Conservation (phyloP, 2,329 filamentous ascomycete genomes). For the Colletotrichum trifolii region DNA sequence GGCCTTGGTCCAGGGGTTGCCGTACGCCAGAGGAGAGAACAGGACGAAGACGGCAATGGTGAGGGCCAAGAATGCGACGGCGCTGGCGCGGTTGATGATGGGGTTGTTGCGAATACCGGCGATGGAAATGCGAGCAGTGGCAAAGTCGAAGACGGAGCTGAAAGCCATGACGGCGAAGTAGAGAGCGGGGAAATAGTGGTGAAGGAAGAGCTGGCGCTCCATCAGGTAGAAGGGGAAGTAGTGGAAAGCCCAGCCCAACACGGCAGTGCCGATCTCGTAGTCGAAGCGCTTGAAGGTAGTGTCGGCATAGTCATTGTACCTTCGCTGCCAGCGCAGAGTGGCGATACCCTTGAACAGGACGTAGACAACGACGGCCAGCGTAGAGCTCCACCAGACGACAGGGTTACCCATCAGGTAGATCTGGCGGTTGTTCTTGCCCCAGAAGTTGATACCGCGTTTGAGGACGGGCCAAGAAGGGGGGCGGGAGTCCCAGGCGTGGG, state of each 20-base stretch:
- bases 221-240: constrained; percentile 99
- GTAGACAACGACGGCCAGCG: constrained; percentile 81
- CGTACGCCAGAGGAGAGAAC: constrained; percentile 91
- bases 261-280: constrained; percentile 91
- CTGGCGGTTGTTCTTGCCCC: constrained; percentile 92
- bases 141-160: constrained; percentile 89
- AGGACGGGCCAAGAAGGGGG: constrained; percentile 94
- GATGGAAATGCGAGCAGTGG: constrained; percentile 76
- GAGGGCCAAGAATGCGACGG: constrained; percentile 78
- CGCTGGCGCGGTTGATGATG: constrained; percentile 78
- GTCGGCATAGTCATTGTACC: constrained; percentile 85
- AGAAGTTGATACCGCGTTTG: constrained; percentile 97
- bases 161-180: constrained; percentile 94
- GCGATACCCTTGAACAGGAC: constrained; percentile 87
- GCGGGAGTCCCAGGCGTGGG: constrained; percentile 97
- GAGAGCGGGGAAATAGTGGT: constrained; percentile 97
- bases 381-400: constrained; percentile 92
- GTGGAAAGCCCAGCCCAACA: constrained; percentile 96
- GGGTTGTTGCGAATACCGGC: constrained; percentile 77
- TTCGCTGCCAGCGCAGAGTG: constrained; percentile 92
- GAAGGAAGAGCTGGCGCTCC: constrained; percentile 96
- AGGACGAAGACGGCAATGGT: constrained; percentile 82
- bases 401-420: constrained; percentile 98
- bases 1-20: constrained; percentile 90
- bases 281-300: constrained; percentile 94